Evolutionary conservation across 768 basidiomycete species (phyloP).

Genomic region (Pholiota microspora): DNA sequence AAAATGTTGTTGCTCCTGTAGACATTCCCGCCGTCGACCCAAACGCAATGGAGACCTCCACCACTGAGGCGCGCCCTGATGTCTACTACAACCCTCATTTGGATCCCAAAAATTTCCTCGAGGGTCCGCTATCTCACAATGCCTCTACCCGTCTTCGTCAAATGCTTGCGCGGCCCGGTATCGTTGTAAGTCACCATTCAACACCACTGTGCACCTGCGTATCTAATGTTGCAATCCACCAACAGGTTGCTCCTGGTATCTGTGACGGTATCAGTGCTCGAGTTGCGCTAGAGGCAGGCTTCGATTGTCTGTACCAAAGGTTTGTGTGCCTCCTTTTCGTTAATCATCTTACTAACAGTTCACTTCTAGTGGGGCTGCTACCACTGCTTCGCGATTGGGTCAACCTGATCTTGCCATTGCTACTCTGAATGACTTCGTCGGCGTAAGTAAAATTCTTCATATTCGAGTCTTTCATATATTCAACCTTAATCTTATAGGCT

Average conservation of each 20-base stretch:
- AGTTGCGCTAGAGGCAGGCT: conserved; percentile 80
- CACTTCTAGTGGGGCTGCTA: conserved; percentile 62
- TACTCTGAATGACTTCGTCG: conserved; percentile 74
- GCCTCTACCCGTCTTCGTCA: conserved; percentile 71
- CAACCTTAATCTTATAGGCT: conserved; percentile 31
- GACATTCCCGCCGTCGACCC: not conserved
- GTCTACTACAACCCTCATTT: conserved; percentile 66
- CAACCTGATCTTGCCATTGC: conserved; percentile 81
- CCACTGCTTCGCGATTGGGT: conserved; percentile 75
- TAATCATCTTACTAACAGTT: not conserved
- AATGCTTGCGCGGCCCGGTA: conserved; percentile 67
- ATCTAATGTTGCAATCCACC: no score
- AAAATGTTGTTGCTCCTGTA: conserved; percentile 5
- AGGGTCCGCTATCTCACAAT: conserved; percentile 65
- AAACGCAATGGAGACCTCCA: not conserved
- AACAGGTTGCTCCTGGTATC: conserved; percentile 69
- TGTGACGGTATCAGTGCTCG: conserved; percentile 81
- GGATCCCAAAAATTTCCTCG: conserved; percentile 68
- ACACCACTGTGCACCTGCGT: no score
- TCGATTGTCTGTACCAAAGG: conserved; percentile 75
- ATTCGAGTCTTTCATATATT: not conserved
- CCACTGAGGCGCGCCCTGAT: conserved; percentile 4
- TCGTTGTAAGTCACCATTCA: conserved; percentile 67
- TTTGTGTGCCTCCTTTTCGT: not conserved
- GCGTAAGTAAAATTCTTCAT: conserved; percentile 28